These are phyloP conservation scores for Candida vaughaniae DNA, from an alignment of 805 yeast genomes.

Conservation along the genomic window DNA sequence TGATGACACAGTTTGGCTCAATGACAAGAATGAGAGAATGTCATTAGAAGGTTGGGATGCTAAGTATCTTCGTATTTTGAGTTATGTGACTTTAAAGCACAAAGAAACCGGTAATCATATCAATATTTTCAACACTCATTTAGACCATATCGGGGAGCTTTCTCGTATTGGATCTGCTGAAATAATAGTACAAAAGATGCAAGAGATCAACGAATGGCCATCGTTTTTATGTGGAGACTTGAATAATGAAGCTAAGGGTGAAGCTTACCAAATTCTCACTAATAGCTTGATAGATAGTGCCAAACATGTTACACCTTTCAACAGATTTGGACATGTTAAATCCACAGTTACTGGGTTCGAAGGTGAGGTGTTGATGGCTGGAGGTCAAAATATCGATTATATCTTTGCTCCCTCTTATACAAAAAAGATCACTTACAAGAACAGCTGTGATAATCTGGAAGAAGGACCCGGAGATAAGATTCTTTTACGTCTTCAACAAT, in stretches of 20 bases:
- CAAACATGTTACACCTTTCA: slow-evolving; percentile 20
- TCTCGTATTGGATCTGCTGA: slow-evolving; percentile 31
- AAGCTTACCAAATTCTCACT: slow-evolving; percentile 16
- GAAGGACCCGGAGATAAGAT: slow-evolving; percentile 13
- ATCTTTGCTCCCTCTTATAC: slow-evolving; percentile 28
- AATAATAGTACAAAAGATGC: slow-evolving; percentile 28
- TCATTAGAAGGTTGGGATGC: slow-evolving; percentile 42
- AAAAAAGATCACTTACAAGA: slow-evolving; percentile 8
- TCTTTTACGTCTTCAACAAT: slow-evolving; percentile 20
- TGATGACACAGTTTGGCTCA: slow-evolving; percentile 34
- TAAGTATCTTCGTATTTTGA: slow-evolving; percentile 29
- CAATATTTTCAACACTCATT: slow-evolving; percentile 39
- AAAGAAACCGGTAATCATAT: slow-evolving; percentile 24
- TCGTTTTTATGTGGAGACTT: slow-evolving; percentile 32
- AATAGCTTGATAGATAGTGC: slow-evolving; percentile 18
- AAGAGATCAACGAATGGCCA: slow-evolving; percentile 28
- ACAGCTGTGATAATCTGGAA: slow-evolving; percentile 13
- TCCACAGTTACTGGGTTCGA: slow-evolving; percentile 34
- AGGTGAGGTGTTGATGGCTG: slow-evolving; percentile 22
- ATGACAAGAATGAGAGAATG: slow-evolving; percentile 29
- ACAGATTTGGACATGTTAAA: slow-evolving; percentile 27
- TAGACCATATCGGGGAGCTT: slow-evolving; percentile 33
- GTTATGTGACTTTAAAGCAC: slow-evolving; percentile 30
- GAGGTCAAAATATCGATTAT: slow-evolving; percentile 34
- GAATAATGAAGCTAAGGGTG: slow-evolving; percentile 24